These are phyloP conservation scores for Eucalyptus melliodora DNA, from an alignment of 345 rosid species.

Conservation along the genomic window DNA sequence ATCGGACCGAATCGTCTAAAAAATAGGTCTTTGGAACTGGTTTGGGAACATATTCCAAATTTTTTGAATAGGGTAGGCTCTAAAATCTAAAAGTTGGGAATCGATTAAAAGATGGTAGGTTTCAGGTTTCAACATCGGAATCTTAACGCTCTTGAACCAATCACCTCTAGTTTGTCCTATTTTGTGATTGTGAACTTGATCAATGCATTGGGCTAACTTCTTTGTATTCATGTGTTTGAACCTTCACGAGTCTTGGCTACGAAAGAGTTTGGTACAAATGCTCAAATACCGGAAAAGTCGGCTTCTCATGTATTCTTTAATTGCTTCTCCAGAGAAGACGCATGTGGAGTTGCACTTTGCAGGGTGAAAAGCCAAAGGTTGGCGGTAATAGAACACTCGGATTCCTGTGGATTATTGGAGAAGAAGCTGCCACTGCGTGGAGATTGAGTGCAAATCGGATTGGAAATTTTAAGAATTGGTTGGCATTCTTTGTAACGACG, in stretches of 20 bases:
- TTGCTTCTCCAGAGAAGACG: neutral
- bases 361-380: neutral
- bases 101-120: too few species aligned
- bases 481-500: neutral
- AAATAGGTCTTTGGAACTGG: too few species aligned
- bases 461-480: neutral
- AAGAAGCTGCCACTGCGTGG: neutral
- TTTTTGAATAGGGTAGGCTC: too few species aligned
- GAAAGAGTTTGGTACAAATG: neutral
- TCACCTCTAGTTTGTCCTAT: neutral
- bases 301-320: neutral
- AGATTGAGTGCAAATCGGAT: neutral
- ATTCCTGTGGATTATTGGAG: neutral
- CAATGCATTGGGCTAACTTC: neutral
- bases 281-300: neutral
- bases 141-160: too few species aligned
- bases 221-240: neutral
- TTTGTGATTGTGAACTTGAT: neutral
- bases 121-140: too few species aligned
- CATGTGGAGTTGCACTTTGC: neutral
- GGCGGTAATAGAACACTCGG: neutral
- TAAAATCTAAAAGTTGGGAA: too few species aligned
- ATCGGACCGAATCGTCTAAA: accelerated
- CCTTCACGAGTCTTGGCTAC: neutral
- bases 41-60: too few species aligned